A percentile compares a stretch with the other conserved stretches of the same genome.
Evolutionary conservation across 2,329 filamentous ascomycete species (phyloP).

Genomic region (Microcyclospora pomicola): DNA sequence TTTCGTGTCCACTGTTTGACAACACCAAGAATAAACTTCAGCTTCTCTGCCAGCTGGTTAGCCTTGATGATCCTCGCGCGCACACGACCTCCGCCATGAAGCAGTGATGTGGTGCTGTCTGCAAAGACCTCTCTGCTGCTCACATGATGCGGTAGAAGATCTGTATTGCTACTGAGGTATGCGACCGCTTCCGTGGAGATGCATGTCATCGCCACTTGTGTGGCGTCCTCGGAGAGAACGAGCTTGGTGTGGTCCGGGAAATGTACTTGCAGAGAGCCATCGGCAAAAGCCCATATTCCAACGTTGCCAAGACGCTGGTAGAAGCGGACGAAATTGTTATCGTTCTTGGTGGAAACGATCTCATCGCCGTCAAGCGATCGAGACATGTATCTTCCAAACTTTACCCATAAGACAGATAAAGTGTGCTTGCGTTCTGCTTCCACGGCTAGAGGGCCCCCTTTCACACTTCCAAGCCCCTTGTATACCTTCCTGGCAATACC

Average conservation of each 20-base stretch:
- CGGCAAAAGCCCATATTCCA: constrained; percentile 67
- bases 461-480: constrained; percentile 29
- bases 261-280: constrained; percentile 72
- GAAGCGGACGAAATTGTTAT: constrained; percentile 53
- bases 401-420: constrained; percentile 49
- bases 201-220: constrained; percentile 65
- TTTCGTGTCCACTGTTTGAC: constrained; percentile 58
- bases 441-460: constrained; percentile 16
- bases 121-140: constrained; percentile 57
- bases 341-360: constrained; percentile 28
- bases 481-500: constrained; percentile 48
- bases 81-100: constrained; percentile 43
- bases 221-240: constrained; percentile 60
- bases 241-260: constrained; percentile 83
- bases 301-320: constrained; percentile 73
- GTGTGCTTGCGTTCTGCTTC: constrained; percentile 37
- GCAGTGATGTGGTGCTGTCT: constrained; percentile 57
- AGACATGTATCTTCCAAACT: constrained; percentile 58
- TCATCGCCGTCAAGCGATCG: constrained; percentile 32
- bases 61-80: constrained; percentile 45
- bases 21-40: constrained; percentile 56
- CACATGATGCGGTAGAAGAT: constrained; percentile 49
- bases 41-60: constrained; percentile 60
- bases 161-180: constrained; percentile 49
- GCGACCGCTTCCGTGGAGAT: constrained; percentile 57